A percentile compares a stretch with the other conserved stretches of the same genome.
Conservation (phyloP, 495 filamentous ascomycete species). For the Pyrenopolyporus hunteri region DNA sequence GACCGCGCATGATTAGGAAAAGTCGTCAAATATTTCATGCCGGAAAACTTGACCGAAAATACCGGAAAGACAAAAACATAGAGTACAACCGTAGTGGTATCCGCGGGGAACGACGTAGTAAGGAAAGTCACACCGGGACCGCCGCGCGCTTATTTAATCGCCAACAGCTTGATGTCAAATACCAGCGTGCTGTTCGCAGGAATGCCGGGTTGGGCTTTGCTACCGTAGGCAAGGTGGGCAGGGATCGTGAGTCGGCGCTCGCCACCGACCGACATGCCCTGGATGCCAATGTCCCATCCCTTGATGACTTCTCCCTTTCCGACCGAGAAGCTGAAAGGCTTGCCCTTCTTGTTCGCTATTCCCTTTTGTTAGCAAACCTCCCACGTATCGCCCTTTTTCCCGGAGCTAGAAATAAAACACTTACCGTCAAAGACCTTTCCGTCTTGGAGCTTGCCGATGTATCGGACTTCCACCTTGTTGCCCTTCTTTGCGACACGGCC, state of each 20-base stretch:
- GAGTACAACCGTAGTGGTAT: conserved; percentile 43
- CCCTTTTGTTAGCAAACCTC: conserved; percentile 39
- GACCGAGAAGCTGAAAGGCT: conserved; percentile 93
- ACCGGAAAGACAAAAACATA: conserved; percentile 32
- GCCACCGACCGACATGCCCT: conserved; percentile 88
- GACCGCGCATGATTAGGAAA: conserved; percentile 26
- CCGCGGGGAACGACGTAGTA: conserved; percentile 31
- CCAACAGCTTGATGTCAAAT: conserved; percentile 91
- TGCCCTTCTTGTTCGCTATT: conserved; percentile 93
- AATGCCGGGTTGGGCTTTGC: conserved; percentile 76
- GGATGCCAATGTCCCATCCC: conserved; percentile 95
- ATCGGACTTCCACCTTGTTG: conserved; percentile 87
- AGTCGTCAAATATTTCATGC: conserved; percentile 18
- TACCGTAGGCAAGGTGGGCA: conserved; percentile 83
- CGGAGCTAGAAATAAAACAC: conserved; percentile 48
- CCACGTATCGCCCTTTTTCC: background rate
- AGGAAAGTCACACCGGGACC: conserved; percentile 31
- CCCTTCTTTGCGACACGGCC: conserved; percentile 84
- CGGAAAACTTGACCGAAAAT: conserved; percentile 21
- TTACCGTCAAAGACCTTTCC: conserved; percentile 93
- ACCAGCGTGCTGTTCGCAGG: conserved; percentile 86
- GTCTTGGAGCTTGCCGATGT: conserved; percentile 93
- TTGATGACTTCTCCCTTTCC: conserved; percentile 96
- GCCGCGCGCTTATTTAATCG: conserved; percentile 59
- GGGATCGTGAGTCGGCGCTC: conserved; percentile 93